These are phyloP conservation scores for Polyporus tsugae DNA, from an alignment of 1,284 basidiomycete species.

Conservation along the genomic window DNA sequence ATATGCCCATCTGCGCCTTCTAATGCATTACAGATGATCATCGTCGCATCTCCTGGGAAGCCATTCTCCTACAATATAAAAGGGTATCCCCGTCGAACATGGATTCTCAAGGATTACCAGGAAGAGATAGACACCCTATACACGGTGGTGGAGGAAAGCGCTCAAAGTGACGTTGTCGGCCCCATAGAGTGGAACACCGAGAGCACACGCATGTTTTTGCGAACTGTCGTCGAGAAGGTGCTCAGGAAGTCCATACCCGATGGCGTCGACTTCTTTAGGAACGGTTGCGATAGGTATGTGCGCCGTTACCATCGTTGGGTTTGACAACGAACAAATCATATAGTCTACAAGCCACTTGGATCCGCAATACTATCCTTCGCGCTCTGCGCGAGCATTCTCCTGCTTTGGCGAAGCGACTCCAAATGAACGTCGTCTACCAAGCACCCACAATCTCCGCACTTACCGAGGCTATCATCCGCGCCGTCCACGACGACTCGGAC, in stretches of 20 bases:
- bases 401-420: conserved; percentile 29
- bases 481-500: conserved; percentile 29
- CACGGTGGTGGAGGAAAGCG: conserved; percentile 34
- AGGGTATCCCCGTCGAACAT: conserved; percentile 37
- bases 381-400: conserved; percentile 35
- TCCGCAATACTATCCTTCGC: conserved; percentile 44
- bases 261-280: conserved; percentile 51
- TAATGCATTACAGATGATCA: conserved; percentile 39
- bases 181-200: conserved; percentile 42
- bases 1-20: neutral
- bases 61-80: conserved; percentile 45
- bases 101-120: conserved; percentile 39
- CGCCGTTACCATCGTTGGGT: too few species aligned
- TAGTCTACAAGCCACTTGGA: conserved; percentile 46
- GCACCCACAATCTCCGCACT: conserved; percentile 44
- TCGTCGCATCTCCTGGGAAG: conserved; percentile 39
- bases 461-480: conserved; percentile 34
- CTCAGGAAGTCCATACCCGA: conserved; percentile 39
- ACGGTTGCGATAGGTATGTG: conserved; percentile 53
- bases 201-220: conserved; percentile 40
- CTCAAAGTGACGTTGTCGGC: conserved; percentile 32
- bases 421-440: conserved; percentile 47
- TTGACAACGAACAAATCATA: neutral
- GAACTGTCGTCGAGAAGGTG: conserved; percentile 40
- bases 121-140: conserved; percentile 42